Evolutionary conservation across 805 yeast species (phyloP).

Genomic region (Aciculoconidium aculeatum): DNA sequence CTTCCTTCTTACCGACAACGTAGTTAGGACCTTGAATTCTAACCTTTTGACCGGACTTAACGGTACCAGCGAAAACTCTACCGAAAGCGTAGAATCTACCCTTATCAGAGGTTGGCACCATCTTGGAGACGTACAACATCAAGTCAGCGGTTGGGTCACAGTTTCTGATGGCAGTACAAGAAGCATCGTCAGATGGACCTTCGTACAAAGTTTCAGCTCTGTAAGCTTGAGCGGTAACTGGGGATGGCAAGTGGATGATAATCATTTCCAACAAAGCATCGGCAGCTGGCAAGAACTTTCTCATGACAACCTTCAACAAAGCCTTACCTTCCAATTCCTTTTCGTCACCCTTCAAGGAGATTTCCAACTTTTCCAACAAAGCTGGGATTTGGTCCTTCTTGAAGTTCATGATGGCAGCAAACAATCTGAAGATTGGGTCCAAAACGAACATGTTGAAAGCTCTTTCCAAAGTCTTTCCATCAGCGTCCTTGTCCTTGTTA

Average conservation of each 20-base stretch:
- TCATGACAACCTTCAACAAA: conserved; percentile 95
- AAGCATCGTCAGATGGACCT: conserved; percentile 94
- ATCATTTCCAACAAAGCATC: conserved; percentile 99
- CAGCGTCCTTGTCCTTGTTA: conserved; percentile 91
- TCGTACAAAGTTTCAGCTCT: conserved; percentile 99
- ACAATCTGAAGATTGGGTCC: conserved; percentile 98
- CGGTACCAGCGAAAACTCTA: conserved; percentile 99
- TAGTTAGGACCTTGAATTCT: conserved; percentile 99
- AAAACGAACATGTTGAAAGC: conserved; percentile 99
- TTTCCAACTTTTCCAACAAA: conserved; percentile 90
- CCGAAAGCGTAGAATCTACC: conserved; percentile 99
- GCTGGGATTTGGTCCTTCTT: conserved; percentile 95
- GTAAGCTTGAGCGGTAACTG: conserved; percentile 98
- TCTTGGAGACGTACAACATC: conserved; percentile 99
- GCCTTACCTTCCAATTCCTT: conserved; percentile 99
- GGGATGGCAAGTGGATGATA: conserved; percentile 97
- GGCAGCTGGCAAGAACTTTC: conserved; percentile 99
- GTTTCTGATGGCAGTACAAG: conserved; percentile 88
- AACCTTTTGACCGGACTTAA: conserved; percentile 97
- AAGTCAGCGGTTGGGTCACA: conserved; percentile 98
- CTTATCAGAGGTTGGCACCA: conserved; percentile 99
- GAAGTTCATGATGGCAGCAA: conserved; percentile 97
- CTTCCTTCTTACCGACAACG: conserved; percentile 97
- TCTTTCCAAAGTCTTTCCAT: conserved; percentile 94
- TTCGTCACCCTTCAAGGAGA: conserved; percentile 90